phyloP scores from a whole-genome alignment of 2,329 filamentous ascomycete genomes.

The Diaporthe ilicicola region DNA sequence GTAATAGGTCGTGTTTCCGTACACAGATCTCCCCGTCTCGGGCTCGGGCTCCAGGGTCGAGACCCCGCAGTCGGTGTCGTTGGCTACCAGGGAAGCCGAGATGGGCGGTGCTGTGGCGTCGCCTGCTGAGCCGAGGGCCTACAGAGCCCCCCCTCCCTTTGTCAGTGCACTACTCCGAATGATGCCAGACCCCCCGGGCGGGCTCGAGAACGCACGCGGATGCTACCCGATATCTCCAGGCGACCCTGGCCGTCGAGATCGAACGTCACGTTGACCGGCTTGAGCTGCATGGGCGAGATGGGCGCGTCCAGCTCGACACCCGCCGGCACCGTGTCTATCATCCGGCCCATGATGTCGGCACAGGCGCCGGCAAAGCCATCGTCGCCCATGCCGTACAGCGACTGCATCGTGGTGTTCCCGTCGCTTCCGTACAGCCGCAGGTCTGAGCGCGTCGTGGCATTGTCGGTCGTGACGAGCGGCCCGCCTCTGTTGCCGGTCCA shows the following conservation, averaged over 20 bases:
- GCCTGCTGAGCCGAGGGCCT: neutral
- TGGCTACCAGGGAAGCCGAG: neutral
- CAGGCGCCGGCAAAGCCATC: conserved; percentile 39
- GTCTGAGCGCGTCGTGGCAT: conserved; percentile 35
- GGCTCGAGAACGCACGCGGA: neutral
- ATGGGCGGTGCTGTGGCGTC: neutral
- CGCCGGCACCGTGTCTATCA: conserved; percentile 41
- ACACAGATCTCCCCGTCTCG: neutral
- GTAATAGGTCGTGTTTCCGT: neutral
- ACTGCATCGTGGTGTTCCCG: conserved; percentile 40
- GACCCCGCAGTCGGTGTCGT: neutral
- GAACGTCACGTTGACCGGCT: conserved; percentile 4
- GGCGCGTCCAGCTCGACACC: conserved; percentile 30
- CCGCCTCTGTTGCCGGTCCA: conserved; percentile 6
- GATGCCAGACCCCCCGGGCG: no score
- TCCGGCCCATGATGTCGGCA: conserved; percentile 37
- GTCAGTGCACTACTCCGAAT: no score
- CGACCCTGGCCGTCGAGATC: neutral
- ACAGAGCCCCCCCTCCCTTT: no score
- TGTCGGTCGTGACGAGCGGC: conserved; percentile 14
- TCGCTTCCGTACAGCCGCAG: conserved; percentile 41
- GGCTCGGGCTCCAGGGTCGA: neutral
- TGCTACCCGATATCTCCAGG: neutral
- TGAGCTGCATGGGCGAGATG: neutral
- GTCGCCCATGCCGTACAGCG: conserved; percentile 37